These are phyloP conservation scores for Ogataea angusta DNA, from an alignment of 805 yeast genomes.

Conservation along the genomic window DNA sequence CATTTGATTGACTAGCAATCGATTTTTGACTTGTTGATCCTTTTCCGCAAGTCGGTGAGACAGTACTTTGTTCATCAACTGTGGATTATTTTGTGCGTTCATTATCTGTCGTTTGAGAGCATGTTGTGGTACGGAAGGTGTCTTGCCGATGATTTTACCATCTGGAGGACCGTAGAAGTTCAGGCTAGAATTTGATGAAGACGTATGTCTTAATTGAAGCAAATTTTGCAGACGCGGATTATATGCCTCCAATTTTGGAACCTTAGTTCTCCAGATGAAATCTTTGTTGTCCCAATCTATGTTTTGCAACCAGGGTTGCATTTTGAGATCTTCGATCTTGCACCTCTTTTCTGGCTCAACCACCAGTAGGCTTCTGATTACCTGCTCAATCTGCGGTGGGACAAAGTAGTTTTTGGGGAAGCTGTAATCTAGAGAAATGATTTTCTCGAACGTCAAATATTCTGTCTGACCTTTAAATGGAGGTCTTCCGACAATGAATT, in stretches of 20 bases:
- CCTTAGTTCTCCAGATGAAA: conserved; percentile 63
- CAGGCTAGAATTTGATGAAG: conserved; percentile 22
- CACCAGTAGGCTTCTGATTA: conserved; percentile 63
- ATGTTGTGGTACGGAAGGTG: conserved; percentile 28
- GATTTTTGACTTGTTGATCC: conserved; percentile 27
- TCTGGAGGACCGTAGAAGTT: conserved; percentile 25
- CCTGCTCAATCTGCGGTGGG: conserved; percentile 59
- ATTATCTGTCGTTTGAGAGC: conserved; percentile 30
- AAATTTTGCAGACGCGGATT: conserved; percentile 37
- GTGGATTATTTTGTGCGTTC: conserved; percentile 32
- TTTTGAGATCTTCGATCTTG: conserved; percentile 52
- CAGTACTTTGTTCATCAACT: conserved; percentile 33
- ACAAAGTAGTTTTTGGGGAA: conserved; percentile 61
- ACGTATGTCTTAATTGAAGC: conserved; percentile 20
- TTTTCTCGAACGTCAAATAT: conserved; percentile 82
- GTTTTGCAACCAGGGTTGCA: conserved; percentile 67
- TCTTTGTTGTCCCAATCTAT: conserved; percentile 66
- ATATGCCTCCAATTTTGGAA: conserved; percentile 70
- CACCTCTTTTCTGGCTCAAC: conserved; percentile 70
- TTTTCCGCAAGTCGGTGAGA: conserved; percentile 32
- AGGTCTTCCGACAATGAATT: conserved; percentile 77
- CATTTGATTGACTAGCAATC: conserved; percentile 16
- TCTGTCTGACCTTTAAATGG: conserved; percentile 89
- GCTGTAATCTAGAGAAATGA: conserved; percentile 69
- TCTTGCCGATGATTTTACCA: conserved; percentile 26